Evolutionary conservation across 2,329 filamentous ascomycete species (phyloP).

Genomic region (Apiospora hydei): DNA sequence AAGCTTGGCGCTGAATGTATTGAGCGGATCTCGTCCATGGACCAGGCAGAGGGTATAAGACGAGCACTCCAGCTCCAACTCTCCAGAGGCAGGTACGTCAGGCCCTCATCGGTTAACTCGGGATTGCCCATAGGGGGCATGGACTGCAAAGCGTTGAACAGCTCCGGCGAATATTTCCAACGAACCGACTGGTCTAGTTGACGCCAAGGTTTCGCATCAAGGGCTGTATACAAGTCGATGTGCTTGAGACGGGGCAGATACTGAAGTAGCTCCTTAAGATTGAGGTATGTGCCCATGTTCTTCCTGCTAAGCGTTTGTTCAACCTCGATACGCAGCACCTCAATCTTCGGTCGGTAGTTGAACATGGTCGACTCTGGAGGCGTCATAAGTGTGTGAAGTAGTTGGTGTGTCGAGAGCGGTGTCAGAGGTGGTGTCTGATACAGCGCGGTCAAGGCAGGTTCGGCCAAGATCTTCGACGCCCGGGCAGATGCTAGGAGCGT

Average conservation of each 20-base stretch:
- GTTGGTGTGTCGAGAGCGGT: slow-evolving; percentile 48
- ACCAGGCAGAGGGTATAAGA: slow-evolving; percentile 53
- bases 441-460: slow-evolving; percentile 76
- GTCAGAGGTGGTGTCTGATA: slow-evolving; percentile 74
- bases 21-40: slow-evolving; percentile 55
- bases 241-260: slow-evolving; percentile 71
- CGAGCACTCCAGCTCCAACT: slow-evolving; percentile 70
- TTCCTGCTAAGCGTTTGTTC: slow-evolving; percentile 45
- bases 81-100: slow-evolving; percentile 47
- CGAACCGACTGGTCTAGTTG: slow-evolving; percentile 61
- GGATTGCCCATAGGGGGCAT: slow-evolving; percentile 49
- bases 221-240: slow-evolving; percentile 74
- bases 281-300: slow-evolving; percentile 45
- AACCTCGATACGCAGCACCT: slow-evolving; percentile 73
- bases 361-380: slow-evolving; percentile 56
- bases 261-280: slow-evolving; percentile 65
- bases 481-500: slow-evolving; percentile 67
- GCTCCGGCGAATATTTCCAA: slow-evolving; percentile 72
- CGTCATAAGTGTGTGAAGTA: slow-evolving; percentile 44
- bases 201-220: slow-evolving; percentile 73
- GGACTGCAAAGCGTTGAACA: slow-evolving; percentile 70
- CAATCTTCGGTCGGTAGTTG: slow-evolving; percentile 76
- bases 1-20: slow-evolving; percentile 67
- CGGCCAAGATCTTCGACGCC: slow-evolving; percentile 70
- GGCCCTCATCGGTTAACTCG: slow-evolving; percentile 45